phyloP scores from a whole-genome alignment of 176 grass and related monocot species.

The Typha latifolia region DNA sequence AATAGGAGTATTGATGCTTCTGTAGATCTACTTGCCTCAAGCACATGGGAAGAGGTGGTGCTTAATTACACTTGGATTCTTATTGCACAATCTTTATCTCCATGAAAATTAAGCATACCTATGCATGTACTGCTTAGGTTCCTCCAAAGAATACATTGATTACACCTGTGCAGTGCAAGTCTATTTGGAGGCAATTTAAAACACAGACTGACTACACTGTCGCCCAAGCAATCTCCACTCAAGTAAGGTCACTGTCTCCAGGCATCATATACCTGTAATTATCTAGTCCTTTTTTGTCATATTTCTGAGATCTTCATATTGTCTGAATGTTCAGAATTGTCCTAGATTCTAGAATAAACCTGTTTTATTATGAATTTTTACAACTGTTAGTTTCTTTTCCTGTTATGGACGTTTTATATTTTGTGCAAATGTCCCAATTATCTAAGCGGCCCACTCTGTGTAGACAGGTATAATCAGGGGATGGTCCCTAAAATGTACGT shows the following conservation, averaged over 20 bases:
- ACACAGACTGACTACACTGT: slow-evolving; percentile 64
- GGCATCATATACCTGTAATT: too few relatives aligned
- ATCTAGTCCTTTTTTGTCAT: too few relatives aligned
- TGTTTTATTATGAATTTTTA: background rate
- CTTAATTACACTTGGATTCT: slow-evolving; percentile 4
- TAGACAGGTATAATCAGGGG: too few relatives aligned
- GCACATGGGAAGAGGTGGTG: slow-evolving; percentile 75
- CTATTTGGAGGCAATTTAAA: slow-evolving; percentile 73
- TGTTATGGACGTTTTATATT: too few relatives aligned
- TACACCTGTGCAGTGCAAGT: slow-evolving; percentile 70
- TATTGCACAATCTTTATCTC: slow-evolving; percentile 1
- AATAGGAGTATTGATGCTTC: slow-evolving; percentile 32
- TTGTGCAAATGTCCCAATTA: too few relatives aligned
- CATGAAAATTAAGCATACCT: background rate
- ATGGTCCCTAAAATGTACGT: too few relatives aligned
- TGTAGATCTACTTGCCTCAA: slow-evolving; percentile 60
- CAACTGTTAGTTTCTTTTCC: background rate
- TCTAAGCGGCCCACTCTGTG: too few relatives aligned
- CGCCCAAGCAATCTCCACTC: slow-evolving; percentile 68
- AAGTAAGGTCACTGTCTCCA: slow-evolving; percentile 30
- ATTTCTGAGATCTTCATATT: too few relatives aligned
- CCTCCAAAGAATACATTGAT: slow-evolving; percentile 55
- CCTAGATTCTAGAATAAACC: too few relatives aligned
- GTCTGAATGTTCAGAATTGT: too few relatives aligned
- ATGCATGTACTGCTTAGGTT: slow-evolving; percentile 26